Base-by-base conservation (phyloP, 805 yeast genomes). In the Suhomyces prunicola region DNA sequence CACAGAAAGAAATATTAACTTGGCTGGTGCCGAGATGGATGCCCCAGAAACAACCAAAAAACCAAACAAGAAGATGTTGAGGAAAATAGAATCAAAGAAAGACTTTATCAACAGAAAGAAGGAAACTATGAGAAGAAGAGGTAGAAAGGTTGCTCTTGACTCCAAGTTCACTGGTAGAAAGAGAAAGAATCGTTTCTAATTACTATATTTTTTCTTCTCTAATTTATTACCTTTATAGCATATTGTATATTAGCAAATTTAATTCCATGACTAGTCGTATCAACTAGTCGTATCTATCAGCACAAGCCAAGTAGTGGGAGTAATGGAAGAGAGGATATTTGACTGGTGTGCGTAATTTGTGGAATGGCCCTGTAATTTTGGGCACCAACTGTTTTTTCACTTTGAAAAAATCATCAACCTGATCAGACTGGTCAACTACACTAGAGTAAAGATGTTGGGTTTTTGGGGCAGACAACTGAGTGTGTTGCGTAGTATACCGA, bases 51-150 rank as follows among this genome's bases (percentile, higher is more conserved):
- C 64, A 50, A 65, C 65, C 8, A 80, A 67, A 62, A 77, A 68
- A 60, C 45, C 73, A 62, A 77, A 75, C 59, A 78, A 74, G 62
- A 80, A 80, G 63, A 69, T 72, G 66, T 64, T 69, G 61, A 84
- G 81, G 67, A 77, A 80, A 54, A 68, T 81, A 56, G 98, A 93
- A 72, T 76, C 88, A 3, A 83, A 80, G 62, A 91, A 90, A 69
- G 94, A 85, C 3, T 94, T 80, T 68, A 90, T 94, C 60, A 77
- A 77, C 61, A 83, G 99, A 69, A 94, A 94, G 88, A 94, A 94
- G 77, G 97, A 89, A 52, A 76, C 92, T 52, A 90, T 88, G 93
- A 87, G 86, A 65, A 88, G 87, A 70, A 83, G 98, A 65, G 99
- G 99, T 45, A 88, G 88, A 67, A 71, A 74, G 41, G 98, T 93